Base-by-base conservation (phyloP, 495 filamentous ascomycete genomes). In the Hypoxylon fragiforme region DNA sequence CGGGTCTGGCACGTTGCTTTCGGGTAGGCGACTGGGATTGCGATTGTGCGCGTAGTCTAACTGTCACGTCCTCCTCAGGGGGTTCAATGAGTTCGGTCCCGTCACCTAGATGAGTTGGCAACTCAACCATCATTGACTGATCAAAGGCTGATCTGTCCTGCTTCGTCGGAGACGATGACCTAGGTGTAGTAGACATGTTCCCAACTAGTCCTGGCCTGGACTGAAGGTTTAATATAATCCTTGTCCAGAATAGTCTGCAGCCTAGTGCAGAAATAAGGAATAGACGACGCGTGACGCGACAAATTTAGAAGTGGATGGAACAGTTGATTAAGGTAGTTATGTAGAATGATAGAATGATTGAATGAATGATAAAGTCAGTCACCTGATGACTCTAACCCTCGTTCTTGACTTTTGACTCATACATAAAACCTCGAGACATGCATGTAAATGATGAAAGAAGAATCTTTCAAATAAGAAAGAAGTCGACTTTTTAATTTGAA, bases 1-100 rank as follows among this genome's bases (percentile, higher is more conserved):
- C 74, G 21, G 58, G 47, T 30, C 72, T 76, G 39, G 70, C 54
- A 8, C 61, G 67, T 50, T 73, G 45, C 4, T 65, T 57, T 42
- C 66, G 57, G 8, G 54, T 51, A 11, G 67, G 64, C 15, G 67
- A 69, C 36, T 68, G 57, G 1, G 26, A 18, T 34, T 45, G 47
- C 11, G 61, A 32, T 46, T 81, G 78, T 1, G 72, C 38, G 47
- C 60, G 41, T 6, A 63, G 43, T 22, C 37, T 63, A 8, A 61
- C 52, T 6, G 62, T 63, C 11, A 45, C 52, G 13, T 68, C 65
- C 14, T 63, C 54, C 9, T 44, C 48, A 2, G 44, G 38, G 15
- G 30, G 24, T 3, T 62, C 52, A 24, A 48, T 41, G 14, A 55
- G 16, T 30, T 56, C 57, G 6, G 57, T 50, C 19, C 45, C 44